Evolutionary conservation across 768 basidiomycete genomes (phyloP).

Genomic region (Glaciozyma martinii): DNA sequence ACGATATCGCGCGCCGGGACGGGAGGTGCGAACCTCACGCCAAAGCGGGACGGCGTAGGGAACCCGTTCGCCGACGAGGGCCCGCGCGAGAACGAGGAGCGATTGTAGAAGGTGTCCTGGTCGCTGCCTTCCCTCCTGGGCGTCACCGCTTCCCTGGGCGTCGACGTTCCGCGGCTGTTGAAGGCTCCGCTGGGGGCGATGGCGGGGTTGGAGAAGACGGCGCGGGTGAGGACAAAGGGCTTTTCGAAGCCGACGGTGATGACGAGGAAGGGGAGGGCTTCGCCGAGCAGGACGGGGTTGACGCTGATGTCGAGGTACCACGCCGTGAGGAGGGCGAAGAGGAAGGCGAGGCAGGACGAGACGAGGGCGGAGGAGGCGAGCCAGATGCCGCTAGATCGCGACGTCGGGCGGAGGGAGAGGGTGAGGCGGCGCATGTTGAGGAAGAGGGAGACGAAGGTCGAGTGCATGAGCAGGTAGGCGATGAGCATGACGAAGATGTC

Average conservation of each 20-base stretch:
- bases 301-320: slow-evolving; percentile 72
- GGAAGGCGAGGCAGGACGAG: slow-evolving; percentile 70
- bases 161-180: slow-evolving; percentile 18
- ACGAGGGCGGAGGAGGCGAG: slow-evolving; percentile 60
- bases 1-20: slow-evolving; percentile 54
- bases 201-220: slow-evolving; percentile 73
- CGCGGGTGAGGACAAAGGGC: slow-evolving; percentile 78
- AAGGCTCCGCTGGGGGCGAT: slow-evolving; percentile 36
- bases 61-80: background rate
- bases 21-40: slow-evolving; percentile 29
- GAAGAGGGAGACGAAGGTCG: slow-evolving; percentile 84
- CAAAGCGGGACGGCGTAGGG: slow-evolving; percentile 9
- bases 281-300: slow-evolving; percentile 84
- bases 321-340: slow-evolving; percentile 68
- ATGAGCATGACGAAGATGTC: slow-evolving; percentile 90
- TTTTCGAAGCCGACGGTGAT: slow-evolving; percentile 98
- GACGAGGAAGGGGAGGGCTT: slow-evolving; percentile 93
- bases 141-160: slow-evolving; percentile 15
- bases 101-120: background rate
- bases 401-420: slow-evolving; percentile 21
- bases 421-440: slow-evolving; percentile 69
- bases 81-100: background rate
- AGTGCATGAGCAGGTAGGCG: slow-evolving; percentile 93
- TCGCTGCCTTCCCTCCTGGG: too few species aligned
- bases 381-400: slow-evolving; percentile 24